Evolutionary conservation across 176 grass and related monocot genomes (phyloP).

Genomic region (Typha latifolia): DNA sequence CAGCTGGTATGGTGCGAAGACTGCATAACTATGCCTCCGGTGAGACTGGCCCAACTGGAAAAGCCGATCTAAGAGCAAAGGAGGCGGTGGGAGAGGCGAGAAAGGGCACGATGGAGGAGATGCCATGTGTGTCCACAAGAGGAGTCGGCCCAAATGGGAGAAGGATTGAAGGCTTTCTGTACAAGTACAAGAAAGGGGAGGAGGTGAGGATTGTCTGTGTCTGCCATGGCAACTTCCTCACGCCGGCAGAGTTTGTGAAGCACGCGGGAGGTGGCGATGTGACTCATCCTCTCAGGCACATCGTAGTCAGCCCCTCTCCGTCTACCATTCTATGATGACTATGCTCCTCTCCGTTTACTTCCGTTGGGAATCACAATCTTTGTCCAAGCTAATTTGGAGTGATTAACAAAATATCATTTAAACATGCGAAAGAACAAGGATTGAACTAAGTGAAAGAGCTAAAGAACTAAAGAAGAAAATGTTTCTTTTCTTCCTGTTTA

Average conservation of each 20-base stretch:
- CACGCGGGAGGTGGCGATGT: neutral
- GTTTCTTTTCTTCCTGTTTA: too few relatives aligned
- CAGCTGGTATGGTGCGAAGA: neutral
- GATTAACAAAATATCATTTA: too few relatives aligned
- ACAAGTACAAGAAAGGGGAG: slow-evolving; percentile 1
- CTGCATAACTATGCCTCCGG: neutral
- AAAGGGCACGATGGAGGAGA: neutral
- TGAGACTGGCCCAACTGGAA: neutral
- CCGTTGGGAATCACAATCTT: too few relatives aligned
- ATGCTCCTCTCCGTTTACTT: neutral
- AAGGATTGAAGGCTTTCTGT: slow-evolving; percentile 4
- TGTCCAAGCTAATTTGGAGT: too few relatives aligned
- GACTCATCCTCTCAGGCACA: slow-evolving; percentile 7
- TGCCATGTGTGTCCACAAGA: slow-evolving; percentile 1
- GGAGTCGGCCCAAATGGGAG: slow-evolving; percentile 5
- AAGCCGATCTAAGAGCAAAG: neutral
- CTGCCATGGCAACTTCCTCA: slow-evolving; percentile 11
- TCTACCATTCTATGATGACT: neutral
- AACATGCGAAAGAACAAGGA: too few relatives aligned
- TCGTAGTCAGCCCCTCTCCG: neutral
- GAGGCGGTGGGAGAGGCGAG: neutral
- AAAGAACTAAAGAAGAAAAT: too few relatives aligned
- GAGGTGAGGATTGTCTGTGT: slow-evolving; percentile 11
- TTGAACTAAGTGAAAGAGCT: too few relatives aligned
- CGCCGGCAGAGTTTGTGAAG: slow-evolving; percentile 1